These are phyloP conservation scores for Rhinocladiella mackenziei DNA, from an alignment of 2,329 filamentous ascomycete genomes.

Conservation along the genomic window DNA sequence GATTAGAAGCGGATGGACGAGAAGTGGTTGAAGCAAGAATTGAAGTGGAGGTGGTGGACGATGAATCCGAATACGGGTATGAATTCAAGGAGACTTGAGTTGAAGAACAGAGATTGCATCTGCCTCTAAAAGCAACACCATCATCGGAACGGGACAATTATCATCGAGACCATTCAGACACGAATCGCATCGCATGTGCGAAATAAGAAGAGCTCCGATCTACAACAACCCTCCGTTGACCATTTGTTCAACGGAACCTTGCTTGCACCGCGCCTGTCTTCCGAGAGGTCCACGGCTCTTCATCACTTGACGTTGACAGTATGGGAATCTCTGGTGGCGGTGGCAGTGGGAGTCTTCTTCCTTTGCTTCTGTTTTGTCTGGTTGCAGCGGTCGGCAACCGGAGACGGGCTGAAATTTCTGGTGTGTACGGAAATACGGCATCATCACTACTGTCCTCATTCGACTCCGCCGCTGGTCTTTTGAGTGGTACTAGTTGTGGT, in stretches of 20 bases:
- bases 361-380: neutral
- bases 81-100: slow-evolving; percentile 67
- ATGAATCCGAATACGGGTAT: slow-evolving; percentile 64
- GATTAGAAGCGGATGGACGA: slow-evolving; percentile 72
- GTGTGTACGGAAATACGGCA: slow-evolving; percentile 8
- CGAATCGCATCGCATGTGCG: neutral
- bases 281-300: no score
- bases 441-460: slow-evolving; percentile 16
- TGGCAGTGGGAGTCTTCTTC: slow-evolving; percentile 13
- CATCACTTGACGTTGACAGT: slow-evolving; percentile 21
- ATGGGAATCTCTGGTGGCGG: slow-evolving; percentile 28
- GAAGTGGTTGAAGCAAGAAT: slow-evolving; percentile 81
- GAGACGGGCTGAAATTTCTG: neutral
- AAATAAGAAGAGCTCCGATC: neutral
- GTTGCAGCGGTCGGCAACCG: neutral
- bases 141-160: neutral
- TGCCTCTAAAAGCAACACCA: neutral
- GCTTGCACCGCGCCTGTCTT: no score
- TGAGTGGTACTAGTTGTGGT: slow-evolving; percentile 11
- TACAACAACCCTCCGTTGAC: no score
- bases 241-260: no score
- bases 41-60: slow-evolving; percentile 75
- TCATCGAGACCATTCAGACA: neutral
- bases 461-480: neutral
- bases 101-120: neutral